Percentiles rank a stretch among this genome's conserved stretches.
Evolutionary conservation across 495 filamentous ascomycete species (phyloP).

Genomic region (Copromyces sp.): DNA sequence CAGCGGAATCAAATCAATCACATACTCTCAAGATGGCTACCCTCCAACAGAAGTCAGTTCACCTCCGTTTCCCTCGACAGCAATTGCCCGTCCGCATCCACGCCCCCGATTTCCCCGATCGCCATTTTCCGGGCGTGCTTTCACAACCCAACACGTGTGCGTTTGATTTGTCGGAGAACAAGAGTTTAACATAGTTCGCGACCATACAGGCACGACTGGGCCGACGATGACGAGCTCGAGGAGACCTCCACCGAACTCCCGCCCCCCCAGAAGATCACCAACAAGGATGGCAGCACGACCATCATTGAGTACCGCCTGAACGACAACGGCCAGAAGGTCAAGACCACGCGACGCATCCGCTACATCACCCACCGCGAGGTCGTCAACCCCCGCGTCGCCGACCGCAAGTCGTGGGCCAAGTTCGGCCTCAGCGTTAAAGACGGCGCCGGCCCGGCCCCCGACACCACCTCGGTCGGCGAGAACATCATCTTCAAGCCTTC

Average conservation of each 20-base stretch:
- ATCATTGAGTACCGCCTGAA: conserved; percentile 83
- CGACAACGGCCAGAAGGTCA: conserved; percentile 89
- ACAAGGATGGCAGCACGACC: conserved; percentile 97
- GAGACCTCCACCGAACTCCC: conserved; percentile 75
- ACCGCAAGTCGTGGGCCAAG: conserved; percentile 83
- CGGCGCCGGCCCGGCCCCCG: conserved; percentile 56
- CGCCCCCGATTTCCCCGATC: not conserved
- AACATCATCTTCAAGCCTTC: conserved; percentile 93
- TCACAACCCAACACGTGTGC: not conserved
- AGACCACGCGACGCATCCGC: conserved; percentile 88
- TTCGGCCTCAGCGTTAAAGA: conserved; percentile 68
- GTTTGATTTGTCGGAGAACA: not conserved
- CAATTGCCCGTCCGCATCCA: not conserved
- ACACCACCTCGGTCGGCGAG: conserved; percentile 89
- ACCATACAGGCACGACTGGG: conserved; percentile 59
- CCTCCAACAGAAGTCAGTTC: not conserved
- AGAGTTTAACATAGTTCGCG: not conserved
- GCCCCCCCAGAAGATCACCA: conserved; percentile 71
- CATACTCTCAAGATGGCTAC: not conserved
- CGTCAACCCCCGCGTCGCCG: conserved; percentile 93
- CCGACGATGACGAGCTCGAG: conserved; percentile 86
- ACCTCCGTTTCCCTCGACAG: not conserved
- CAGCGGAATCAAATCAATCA: not conserved
- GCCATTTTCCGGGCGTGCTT: not conserved
- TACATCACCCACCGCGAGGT: conserved; percentile 79